A percentile compares a stretch with the other conserved stretches of the same genome.
phyloP scores from a whole-genome alignment of 441 rosid genomes.

The Populus hybrid region DNA sequence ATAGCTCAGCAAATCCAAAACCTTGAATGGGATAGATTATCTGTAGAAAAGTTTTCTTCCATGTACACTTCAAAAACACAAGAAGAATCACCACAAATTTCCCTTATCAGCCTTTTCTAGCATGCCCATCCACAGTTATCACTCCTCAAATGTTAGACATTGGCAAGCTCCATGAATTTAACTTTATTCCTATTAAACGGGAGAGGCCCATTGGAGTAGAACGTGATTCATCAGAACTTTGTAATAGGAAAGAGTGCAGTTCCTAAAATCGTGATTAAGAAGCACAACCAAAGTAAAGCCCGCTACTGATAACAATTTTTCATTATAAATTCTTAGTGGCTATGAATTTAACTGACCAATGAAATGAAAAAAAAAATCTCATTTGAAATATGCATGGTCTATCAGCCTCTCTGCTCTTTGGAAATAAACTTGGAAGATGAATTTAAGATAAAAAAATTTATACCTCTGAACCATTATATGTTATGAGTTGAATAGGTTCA shows the following conservation, averaged over 20 bases:
- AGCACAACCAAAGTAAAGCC: not conserved
- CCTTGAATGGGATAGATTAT: not conserved
- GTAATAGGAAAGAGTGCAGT: not conserved
- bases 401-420: not conserved
- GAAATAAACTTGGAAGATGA: not conserved
- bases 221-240: not conserved
- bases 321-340: not conserved
- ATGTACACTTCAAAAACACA: not conserved
- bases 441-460: slow-evolving; percentile 4
- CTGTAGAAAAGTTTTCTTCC: not conserved
- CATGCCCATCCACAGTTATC: not conserved
- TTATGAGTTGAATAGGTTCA: slow-evolving; percentile 18
- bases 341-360: not conserved
- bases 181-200: not conserved
- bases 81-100: not conserved
- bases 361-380: not conserved
- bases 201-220: not conserved
- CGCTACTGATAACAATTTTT: not conserved
- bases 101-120: not conserved
- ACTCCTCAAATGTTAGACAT: not conserved
- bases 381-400: not conserved
- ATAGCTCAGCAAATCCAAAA: not conserved
- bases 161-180: not conserved
- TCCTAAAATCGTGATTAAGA: not conserved
- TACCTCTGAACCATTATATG: slow-evolving; percentile 24